Evolutionary conservation across 495 filamentous ascomycete genomes (phyloP).

Genomic region (Penicillium waksmanii): DNA sequence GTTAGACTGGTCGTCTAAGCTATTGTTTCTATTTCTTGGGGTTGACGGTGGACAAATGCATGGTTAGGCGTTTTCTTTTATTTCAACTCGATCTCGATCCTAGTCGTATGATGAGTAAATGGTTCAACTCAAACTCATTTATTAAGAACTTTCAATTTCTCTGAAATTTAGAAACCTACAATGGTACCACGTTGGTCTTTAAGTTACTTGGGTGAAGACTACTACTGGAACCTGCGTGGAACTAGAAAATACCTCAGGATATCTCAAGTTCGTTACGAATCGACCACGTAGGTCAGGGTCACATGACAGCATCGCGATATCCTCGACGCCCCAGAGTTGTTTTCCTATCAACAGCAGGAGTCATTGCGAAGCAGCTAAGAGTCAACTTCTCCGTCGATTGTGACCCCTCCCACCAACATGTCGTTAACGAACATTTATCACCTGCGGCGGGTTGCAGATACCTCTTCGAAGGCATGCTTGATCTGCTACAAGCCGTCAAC

Average conservation of each 20-base stretch:
- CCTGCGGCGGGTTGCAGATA: slow-evolving; percentile 85
- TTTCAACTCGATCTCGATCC: background rate
- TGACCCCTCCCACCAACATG: slow-evolving; percentile 30
- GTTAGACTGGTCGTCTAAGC: slow-evolving; percentile 11
- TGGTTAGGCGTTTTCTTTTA: slow-evolving; percentile 31
- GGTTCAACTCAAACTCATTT: background rate
- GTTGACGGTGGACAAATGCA: slow-evolving; percentile 32
- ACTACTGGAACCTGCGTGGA: too few relatives aligned
- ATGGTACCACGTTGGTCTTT: too few relatives aligned
- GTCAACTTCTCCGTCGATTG: background rate
- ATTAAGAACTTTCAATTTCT: too few relatives aligned
- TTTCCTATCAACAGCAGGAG: background rate
- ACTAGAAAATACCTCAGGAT: too few relatives aligned
- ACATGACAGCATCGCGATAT: slow-evolving; percentile 13
- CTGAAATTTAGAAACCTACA: too few relatives aligned
- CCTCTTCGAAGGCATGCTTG: slow-evolving; percentile 77
- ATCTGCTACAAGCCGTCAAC: slow-evolving; percentile 89
- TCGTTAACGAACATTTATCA: slow-evolving; percentile 82
- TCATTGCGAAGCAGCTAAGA: background rate
- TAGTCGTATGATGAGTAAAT: background rate
- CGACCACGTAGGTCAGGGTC: background rate
- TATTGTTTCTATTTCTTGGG: slow-evolving; percentile 20
- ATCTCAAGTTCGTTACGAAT: too few relatives aligned
- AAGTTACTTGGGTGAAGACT: too few relatives aligned
- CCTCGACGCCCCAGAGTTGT: background rate